A percentile compares a stretch with the other conserved stretches of the same genome.
phyloP scores from a whole-genome alignment of 257 asterid genomes.

The Thymus mandschuricus region DNA sequence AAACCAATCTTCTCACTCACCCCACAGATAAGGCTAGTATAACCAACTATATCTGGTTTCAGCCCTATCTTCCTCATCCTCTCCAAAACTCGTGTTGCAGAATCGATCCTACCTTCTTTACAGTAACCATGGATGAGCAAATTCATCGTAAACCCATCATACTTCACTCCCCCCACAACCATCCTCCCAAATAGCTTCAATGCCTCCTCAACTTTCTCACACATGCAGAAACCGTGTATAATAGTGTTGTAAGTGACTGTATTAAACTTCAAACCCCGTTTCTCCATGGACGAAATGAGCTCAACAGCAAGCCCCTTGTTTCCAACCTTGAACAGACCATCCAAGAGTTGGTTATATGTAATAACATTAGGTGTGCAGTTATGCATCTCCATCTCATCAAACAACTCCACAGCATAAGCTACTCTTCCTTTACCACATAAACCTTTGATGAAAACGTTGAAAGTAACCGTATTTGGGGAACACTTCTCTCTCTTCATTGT shows the following conservation, averaged over 20 bases:
- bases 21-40: slow-evolving; percentile 64
- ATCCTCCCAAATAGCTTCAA: slow-evolving; percentile 61
- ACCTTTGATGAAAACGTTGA: slow-evolving; percentile 67
- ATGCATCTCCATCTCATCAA: slow-evolving; percentile 62
- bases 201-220: slow-evolving; percentile 53
- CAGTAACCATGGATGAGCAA: slow-evolving; percentile 58
- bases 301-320: slow-evolving; percentile 44
- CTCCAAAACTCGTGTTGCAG: slow-evolving; percentile 52
- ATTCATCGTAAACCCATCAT: slow-evolving; percentile 63
- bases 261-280: slow-evolving; percentile 52
- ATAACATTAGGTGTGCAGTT: slow-evolving; percentile 53
- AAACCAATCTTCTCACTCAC: slow-evolving; percentile 45
- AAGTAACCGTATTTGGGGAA: slow-evolving; percentile 70
- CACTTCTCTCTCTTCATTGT: slow-evolving; percentile 60
- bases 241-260: slow-evolving; percentile 72
- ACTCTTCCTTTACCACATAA: slow-evolving; percentile 61
- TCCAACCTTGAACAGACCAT: slow-evolving; percentile 55
- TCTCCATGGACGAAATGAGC: slow-evolving; percentile 61
- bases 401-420: slow-evolving; percentile 71
- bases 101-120: slow-evolving; percentile 57
- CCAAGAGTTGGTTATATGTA: slow-evolving; percentile 72
- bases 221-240: slow-evolving; percentile 52
- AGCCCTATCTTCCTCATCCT: slow-evolving; percentile 47
- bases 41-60: slow-evolving; percentile 59
- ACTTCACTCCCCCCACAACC: slow-evolving; percentile 60